Base-by-base conservation (phyloP, 1,139 yeast genomes). In the Sugiyamaella grinbergsii region DNA sequence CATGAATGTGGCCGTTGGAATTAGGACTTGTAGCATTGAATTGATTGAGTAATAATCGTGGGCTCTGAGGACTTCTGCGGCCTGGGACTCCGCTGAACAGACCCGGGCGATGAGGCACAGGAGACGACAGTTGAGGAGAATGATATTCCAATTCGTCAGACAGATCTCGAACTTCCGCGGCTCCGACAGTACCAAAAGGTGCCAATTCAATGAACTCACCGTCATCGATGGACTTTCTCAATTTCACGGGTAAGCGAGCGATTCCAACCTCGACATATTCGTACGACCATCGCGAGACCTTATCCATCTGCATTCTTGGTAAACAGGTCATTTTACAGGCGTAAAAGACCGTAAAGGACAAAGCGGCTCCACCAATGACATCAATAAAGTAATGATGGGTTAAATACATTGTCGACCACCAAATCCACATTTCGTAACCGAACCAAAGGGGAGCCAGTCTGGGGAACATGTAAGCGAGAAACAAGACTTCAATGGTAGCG, bases 321-420 rank as follows among this genome's bases (percentile, higher is more conserved):
- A 91, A 72, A 63, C 80, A 85, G 16, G 76, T 80, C 65, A 85
- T 82, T 66, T 83, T 84, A 49, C 91, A 85, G 64, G 83, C 79
- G 59, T 80, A 78, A 70, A 87, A 91, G 40, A 87, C 85, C 11
- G 79, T 68, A 57, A 83, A 78, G 0, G 95, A 81, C 58, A 91
- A 73, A 29, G 81, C 78, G 1, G 96, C 93, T 29, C 98, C 98
- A 15, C 93, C 95, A 67, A 87, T 87, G 54, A 91, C 79, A 67
- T 91, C 98, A 57, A 90, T 82, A 66, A 91, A 91, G 70, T 91
- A 91, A 70, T 91, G 98, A 69, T 91, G 98, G 0, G 97, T 90
- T 63, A 91, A 78, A 70, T 91, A 91, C 98, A 91, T 91, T 16
- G 98, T 91, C 46, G 94, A 80, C 98, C 98, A 91, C 97, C 98